Conservation (phyloP, 2,329 filamentous ascomycete species). For the Pyrenochaeta sp. region DNA sequence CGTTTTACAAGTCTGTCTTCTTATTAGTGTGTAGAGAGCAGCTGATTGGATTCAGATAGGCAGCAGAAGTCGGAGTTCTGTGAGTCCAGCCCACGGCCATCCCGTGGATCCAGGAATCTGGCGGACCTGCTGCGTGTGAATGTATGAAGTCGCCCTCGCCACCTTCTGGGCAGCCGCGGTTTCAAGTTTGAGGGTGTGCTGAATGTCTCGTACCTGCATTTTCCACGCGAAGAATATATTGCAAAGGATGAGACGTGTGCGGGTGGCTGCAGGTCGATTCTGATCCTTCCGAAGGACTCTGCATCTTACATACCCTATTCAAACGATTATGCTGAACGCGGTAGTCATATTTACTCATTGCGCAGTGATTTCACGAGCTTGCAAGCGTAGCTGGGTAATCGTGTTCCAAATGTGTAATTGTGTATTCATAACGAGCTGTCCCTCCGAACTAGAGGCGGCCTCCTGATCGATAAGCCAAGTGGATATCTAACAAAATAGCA, state of each 20-base stretch:
- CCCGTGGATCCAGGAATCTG: too few relatives aligned
- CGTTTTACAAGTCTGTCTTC: too few relatives aligned
- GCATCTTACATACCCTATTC: not conserved
- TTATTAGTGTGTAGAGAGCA: too few relatives aligned
- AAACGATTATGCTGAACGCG: not conserved
- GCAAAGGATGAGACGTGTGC: not conserved
- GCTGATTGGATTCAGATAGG: too few relatives aligned
- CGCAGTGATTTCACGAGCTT: too few relatives aligned
- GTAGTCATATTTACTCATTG: not conserved
- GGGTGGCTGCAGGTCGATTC: not conserved
- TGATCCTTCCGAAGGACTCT: not conserved
- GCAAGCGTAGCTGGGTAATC: too few relatives aligned
- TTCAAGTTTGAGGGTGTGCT: not conserved
- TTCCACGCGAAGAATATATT: not conserved
- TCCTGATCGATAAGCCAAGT: not conserved
- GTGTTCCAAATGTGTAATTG: constrained; percentile 2
- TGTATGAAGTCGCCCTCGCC: not conserved
- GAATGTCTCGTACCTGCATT: not conserved
- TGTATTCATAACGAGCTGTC: not conserved
- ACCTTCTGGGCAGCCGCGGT: not conserved
- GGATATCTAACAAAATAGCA: not conserved
- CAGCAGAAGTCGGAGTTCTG: too few relatives aligned
- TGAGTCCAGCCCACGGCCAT: too few relatives aligned
- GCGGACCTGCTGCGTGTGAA: too few relatives aligned
- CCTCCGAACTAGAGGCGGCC: constrained; percentile 1